phyloP scores from a whole-genome alignment of 345 rosid species.

The Citrus maxima region DNA sequence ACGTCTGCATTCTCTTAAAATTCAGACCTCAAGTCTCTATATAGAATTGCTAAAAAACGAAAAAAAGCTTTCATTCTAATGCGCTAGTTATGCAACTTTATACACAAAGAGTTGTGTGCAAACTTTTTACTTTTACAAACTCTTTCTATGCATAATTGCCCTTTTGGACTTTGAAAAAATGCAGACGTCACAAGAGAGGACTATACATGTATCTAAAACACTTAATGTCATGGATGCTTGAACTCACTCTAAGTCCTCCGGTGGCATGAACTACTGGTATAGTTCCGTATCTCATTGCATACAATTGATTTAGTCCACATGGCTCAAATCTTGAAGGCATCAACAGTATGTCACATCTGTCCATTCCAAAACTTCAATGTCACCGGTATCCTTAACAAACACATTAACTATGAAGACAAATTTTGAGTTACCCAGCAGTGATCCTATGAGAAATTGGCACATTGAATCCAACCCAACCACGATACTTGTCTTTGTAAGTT shows the following conservation, averaged over 20 bases:
- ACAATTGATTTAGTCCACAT: slow-evolving; percentile 90
- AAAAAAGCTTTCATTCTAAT: not conserved
- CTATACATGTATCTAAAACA: not conserved
- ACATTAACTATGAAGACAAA: not conserved
- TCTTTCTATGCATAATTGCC: too few species aligned
- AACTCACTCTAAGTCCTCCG: slow-evolving; percentile 89
- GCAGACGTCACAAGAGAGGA: not conserved
- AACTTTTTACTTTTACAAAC: not conserved
- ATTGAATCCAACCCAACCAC: slow-evolving; percentile 97
- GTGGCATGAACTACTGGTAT: slow-evolving; percentile 91
- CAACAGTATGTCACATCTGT: slow-evolving; percentile 90
- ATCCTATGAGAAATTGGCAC: slow-evolving; percentile 90
- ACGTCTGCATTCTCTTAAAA: not conserved
- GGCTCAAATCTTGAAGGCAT: slow-evolving; percentile 99
- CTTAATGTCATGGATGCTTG: not conserved
- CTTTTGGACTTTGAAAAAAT: not conserved
- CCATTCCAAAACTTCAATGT: slow-evolving; percentile 22
- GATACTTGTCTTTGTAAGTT: slow-evolving; percentile 66
- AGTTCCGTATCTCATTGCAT: slow-evolving; percentile 97
- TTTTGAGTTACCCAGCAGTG: slow-evolving; percentile 76
- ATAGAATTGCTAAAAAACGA: not conserved
- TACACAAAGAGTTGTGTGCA: not conserved
- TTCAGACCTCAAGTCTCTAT: not conserved
- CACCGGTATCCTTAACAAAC: not conserved
- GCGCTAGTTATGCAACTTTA: not conserved